Base-by-base conservation (phyloP, 2,329 filamentous ascomycete species). In the Zasmidium citrigriseum region DNA sequence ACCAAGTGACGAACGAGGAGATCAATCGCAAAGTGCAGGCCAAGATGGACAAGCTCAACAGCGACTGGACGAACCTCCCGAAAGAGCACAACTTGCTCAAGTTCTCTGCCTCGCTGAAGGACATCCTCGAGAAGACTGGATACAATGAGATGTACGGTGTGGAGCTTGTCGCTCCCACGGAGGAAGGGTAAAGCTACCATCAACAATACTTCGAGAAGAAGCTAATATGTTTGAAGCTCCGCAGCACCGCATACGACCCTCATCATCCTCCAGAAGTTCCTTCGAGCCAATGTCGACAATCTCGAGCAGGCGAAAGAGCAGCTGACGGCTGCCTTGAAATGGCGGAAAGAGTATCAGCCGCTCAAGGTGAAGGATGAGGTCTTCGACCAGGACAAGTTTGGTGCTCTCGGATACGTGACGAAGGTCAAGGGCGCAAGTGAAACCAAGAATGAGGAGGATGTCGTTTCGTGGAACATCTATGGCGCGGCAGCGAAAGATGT, bases 391-490 rank as follows among this genome's bases (percentile, higher is more conserved):
- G 77, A 77, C 58, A 93, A 90, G 76, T 97, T 95, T 68, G 85
- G 81, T 7, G 87, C 87, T 1, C 75, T 97, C 57, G 93, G 93
- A 41, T 97, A 89, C 72, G 84, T 96, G 52, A 91, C 91, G 1
- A 82, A 81, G n/a, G 86, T 95, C 66, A 77, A 81, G 54, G 79
- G 79, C 44, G 80, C 81, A 34, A 80, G 81, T 1, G 78, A 78
- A 23, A 82, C 80, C 52, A 72, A 77, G 55, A 80, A 79, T 52
- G 73, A 85, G 68, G 85, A 88, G 73, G 82, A 82, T 50, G 75
- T 96, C 56, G 87, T 93, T 50, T 95, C 90, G 1, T 97, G 93
- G 89, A 97, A 97, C 74, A 87, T 97, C 70, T 97, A 98, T 72
- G 93, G 93, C 14, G 86, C 86, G 29, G 86, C 86, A 38, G 90